phyloP scores from a whole-genome alignment of 352 stramenopile genomes.

The Thalassiosira mediterranea region DNA sequence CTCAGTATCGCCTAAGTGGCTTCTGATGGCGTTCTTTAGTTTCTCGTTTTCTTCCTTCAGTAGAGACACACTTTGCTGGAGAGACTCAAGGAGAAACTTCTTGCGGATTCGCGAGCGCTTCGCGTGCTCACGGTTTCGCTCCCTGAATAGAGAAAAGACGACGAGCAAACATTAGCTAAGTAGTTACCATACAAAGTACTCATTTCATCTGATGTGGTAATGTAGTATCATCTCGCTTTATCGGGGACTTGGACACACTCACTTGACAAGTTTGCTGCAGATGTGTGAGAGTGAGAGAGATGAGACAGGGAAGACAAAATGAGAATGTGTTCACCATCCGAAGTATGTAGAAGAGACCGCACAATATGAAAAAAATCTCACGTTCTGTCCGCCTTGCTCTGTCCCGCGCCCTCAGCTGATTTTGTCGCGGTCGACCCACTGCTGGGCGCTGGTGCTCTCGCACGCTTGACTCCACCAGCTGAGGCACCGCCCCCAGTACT shows the following conservation, averaged over 20 bases:
- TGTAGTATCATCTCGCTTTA: no score
- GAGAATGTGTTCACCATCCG: no score
- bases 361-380: no score
- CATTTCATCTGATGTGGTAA: no score
- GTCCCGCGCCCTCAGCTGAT: slow-evolving; percentile 68
- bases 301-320: no score
- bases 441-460: slow-evolving; percentile 10
- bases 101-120: slow-evolving; percentile 87
- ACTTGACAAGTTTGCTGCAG: slow-evolving; percentile 57
- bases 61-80: slow-evolving; percentile 81
- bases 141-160: no score
- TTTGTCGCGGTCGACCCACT: no score
- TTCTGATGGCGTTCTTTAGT: slow-evolving; percentile 82
- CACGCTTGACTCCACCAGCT: slow-evolving; percentile 12
- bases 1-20: slow-evolving; percentile 74
- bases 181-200: no score
- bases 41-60: slow-evolving; percentile 89
- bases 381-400: slow-evolving; percentile 72
- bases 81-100: slow-evolving; percentile 86
- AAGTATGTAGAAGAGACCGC: no score
- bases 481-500: neutral
- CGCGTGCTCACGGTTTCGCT: slow-evolving; percentile 84
- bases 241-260: no score
- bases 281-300: no score
- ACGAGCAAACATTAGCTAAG: no score